Conservation (phyloP, 2,329 filamentous ascomycete genomes). For the Xylaria sp. region DNA sequence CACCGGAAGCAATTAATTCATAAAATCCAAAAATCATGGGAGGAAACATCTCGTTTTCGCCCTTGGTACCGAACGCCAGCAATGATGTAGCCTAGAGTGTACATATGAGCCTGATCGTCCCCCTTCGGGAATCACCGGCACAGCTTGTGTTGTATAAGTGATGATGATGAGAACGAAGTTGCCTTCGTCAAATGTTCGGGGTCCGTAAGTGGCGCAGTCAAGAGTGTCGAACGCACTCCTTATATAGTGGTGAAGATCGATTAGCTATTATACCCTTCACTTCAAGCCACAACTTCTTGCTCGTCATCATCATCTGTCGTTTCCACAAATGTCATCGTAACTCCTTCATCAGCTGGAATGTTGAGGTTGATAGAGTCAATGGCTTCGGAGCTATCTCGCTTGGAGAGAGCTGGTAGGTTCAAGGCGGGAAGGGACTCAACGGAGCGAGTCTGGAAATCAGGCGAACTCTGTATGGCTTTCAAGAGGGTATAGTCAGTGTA, state of each 20-base stretch:
- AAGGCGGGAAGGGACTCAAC: constrained; percentile 42
- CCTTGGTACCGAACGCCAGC: constrained; percentile 29
- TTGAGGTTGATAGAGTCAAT: constrained; percentile 60
- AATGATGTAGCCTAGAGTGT: constrained; percentile 9
- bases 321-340: constrained; percentile 61
- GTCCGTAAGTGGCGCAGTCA: neutral
- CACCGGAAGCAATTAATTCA: constrained; percentile 27
- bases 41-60: constrained; percentile 21
- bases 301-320: constrained; percentile 49
- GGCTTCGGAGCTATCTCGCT: constrained; percentile 45
- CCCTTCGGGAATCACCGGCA: neutral
- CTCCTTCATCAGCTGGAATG: constrained; percentile 56
- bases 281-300: constrained; percentile 41
- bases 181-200: neutral
- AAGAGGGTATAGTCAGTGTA: constrained; percentile 42
- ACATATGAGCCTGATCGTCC: neutral
- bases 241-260: neutral
- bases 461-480: constrained; percentile 47
- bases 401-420: constrained; percentile 39
- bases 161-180: constrained; percentile 4
- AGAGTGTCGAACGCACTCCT: neutral
- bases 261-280: constrained; percentile 31
- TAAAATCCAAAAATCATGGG: constrained; percentile 11
- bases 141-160: constrained; percentile 8
- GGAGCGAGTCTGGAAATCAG: constrained; percentile 43